Conservation (phyloP, 208 protist species). For the Leishmania major region DNA sequence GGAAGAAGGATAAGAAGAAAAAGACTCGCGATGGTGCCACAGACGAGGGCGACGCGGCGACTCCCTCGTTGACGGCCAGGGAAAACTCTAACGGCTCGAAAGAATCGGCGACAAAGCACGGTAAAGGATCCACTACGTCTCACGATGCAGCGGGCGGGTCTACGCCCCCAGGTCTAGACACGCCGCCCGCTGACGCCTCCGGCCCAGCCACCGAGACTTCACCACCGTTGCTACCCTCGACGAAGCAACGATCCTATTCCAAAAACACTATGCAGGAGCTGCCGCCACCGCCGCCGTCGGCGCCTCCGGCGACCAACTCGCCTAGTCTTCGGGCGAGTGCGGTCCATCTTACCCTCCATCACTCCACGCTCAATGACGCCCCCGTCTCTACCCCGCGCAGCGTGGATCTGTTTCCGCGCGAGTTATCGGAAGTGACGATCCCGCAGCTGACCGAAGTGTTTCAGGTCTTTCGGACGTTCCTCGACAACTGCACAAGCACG, state of each 20-base stretch:
- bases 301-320: constrained; percentile 3
- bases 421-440: constrained; percentile 43
- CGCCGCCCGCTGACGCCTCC: neutral
- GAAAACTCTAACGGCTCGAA: constrained; percentile 1
- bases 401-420: constrained; percentile 25
- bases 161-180: neutral
- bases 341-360: constrained; percentile 10
- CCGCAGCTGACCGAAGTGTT: constrained; percentile 46
- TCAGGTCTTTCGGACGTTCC: constrained; percentile 39
- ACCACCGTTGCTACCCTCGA: neutral
- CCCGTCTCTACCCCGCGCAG: constrained; percentile 15
- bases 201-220: neutral
- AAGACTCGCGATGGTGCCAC: constrained; percentile 1
- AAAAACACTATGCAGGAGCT: neutral
- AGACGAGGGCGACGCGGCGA: constrained; percentile 5
- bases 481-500: constrained; percentile 31
- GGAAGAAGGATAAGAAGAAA: constrained; percentile 52
- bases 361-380: constrained; percentile 13
- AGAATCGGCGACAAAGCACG: neutral
- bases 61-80: neutral
- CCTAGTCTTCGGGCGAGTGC: constrained; percentile 1
- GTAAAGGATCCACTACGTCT: neutral
- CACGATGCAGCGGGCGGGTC: no score
- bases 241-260: neutral
- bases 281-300: constrained; percentile 13